Evolutionary conservation across 2,329 filamentous ascomycete genomes (phyloP).

Genomic region (Sporothrix pallida): DNA sequence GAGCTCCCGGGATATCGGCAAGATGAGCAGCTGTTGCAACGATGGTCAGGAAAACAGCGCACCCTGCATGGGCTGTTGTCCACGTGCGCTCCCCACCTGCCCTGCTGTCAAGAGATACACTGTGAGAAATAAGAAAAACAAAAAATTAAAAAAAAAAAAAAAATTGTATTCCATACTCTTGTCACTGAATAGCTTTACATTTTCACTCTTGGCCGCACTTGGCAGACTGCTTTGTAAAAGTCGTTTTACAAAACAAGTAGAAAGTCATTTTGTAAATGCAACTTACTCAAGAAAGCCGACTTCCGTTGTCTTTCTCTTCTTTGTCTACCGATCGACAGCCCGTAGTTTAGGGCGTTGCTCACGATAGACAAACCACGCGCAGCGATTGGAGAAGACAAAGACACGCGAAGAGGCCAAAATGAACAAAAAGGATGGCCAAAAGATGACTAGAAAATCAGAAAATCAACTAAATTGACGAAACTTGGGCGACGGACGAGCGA

Average conservation of each 20-base stretch:
- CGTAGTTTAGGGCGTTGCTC: background rate
- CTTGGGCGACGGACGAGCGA: background rate
- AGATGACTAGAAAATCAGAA: no score
- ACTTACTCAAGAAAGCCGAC: no score
- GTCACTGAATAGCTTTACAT: background rate
- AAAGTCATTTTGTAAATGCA: background rate
- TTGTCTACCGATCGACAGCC: conserved; percentile 5
- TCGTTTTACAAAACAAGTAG: background rate
- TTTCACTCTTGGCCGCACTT: background rate
- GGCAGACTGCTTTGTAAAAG: background rate
- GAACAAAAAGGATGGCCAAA: background rate
- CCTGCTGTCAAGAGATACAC: no score
- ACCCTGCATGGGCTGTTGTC: conserved; percentile 14
- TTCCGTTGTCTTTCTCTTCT: background rate
- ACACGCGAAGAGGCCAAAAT: background rate
- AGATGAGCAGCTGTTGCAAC: background rate
- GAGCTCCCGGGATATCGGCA: background rate
- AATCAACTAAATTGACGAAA: background rate
- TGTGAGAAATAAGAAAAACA: background rate
- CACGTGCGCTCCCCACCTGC: background rate
- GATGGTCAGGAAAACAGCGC: background rate
- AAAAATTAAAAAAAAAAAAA: background rate
- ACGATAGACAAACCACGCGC: conserved; percentile 16
- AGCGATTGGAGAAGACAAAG: conserved; percentile 5
- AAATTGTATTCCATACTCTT: background rate